These are phyloP conservation scores for Cladobotryum mycophilum DNA, from an alignment of 2,329 filamentous ascomycete genomes.

Conservation along the genomic window DNA sequence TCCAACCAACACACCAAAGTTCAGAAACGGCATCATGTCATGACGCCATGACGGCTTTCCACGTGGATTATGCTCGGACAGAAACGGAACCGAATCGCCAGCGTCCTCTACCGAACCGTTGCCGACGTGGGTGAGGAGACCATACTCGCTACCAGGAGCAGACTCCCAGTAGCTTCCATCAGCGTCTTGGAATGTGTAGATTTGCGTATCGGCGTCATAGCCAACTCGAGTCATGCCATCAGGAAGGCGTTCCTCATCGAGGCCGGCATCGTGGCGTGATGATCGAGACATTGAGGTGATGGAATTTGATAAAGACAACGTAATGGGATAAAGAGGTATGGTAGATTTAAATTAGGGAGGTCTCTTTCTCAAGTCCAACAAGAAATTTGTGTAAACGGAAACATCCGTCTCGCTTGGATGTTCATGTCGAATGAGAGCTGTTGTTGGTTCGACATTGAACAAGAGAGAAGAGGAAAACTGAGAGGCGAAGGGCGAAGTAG, in stretches of 20 bases:
- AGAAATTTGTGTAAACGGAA: too few relatives aligned
- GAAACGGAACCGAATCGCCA: slow-evolving; percentile 27
- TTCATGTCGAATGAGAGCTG: too few relatives aligned
- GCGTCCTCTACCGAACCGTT: slow-evolving; percentile 20
- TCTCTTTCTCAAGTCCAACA: background rate
- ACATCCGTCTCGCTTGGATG: too few relatives aligned
- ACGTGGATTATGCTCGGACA: slow-evolving; percentile 16
- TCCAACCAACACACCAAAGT: slow-evolving; percentile 50
- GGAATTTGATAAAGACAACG: background rate
- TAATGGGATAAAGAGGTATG: background rate
- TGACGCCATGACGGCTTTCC: slow-evolving; percentile 41
- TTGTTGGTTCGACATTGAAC: too few relatives aligned
- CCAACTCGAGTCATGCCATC: slow-evolving; percentile 48
- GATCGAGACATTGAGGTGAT: slow-evolving; percentile 34
- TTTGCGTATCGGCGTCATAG: slow-evolving; percentile 50
- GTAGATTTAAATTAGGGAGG: background rate
- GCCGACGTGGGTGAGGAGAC: slow-evolving; percentile 37
- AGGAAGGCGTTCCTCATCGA: slow-evolving; percentile 48
- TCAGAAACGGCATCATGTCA: slow-evolving; percentile 49
- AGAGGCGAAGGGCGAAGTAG: too few relatives aligned
- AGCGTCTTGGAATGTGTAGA: slow-evolving; percentile 45
- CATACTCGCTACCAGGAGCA: slow-evolving; percentile 43
- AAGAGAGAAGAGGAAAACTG: too few relatives aligned
- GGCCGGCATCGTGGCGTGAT: slow-evolving; percentile 40
- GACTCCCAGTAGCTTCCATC: slow-evolving; percentile 46